Evolutionary conservation across 2,329 filamentous ascomycete genomes (phyloP), one percentile per base, ranked within the genome.

Genomic region (Aureobasidium sp.): DNA sequence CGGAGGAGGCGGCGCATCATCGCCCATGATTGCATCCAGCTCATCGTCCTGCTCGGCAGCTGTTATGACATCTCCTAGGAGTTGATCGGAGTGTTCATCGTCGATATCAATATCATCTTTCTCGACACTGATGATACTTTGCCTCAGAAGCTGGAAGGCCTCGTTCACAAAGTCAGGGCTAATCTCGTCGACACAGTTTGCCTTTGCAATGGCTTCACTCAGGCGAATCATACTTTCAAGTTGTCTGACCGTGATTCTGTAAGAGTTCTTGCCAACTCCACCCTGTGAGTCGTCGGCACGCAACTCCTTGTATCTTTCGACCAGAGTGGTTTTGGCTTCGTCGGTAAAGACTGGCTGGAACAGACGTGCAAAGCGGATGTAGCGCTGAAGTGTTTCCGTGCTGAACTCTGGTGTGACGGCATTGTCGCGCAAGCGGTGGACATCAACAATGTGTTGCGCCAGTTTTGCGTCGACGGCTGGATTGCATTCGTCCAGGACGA

Each of bases 91-190:
- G 21, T 85, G 83, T 25, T 89, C 88, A 3, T 92, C 91, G 59
- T 96, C 91, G 64, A 99, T 87, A 71, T 97, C 93, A 15, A 99
- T 86, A 69, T 99, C 94, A 69, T 99, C 94, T 71, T 97, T 94
- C 76, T 99, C 94, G 30, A 99, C 94, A 1, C 89, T 94, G 69
- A 99, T 97, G 73, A 99, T 99, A 74, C 89, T 94, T 75, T 97
- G 92, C 45, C 91, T 83, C 13, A 99, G 83, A 10, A 99, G 83
- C 68, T 94, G 91, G 74, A 88, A 97, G 0, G 93, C 94, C 75
- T 99, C 94, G 44, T 88, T 83, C 16, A 99, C 94, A 75, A 97
- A 96, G 0, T 84, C 83, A 1, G 89, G 82, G 0, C 86, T 86
- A 64, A 99, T 89, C 65, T 97, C 91, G 69, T 93, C 89, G 15